Evolutionary conservation across 495 filamentous ascomycete species (phyloP), one percentile per base, ranked within the genome.

Genomic region (Lindgomyces ingoldianus): DNA sequence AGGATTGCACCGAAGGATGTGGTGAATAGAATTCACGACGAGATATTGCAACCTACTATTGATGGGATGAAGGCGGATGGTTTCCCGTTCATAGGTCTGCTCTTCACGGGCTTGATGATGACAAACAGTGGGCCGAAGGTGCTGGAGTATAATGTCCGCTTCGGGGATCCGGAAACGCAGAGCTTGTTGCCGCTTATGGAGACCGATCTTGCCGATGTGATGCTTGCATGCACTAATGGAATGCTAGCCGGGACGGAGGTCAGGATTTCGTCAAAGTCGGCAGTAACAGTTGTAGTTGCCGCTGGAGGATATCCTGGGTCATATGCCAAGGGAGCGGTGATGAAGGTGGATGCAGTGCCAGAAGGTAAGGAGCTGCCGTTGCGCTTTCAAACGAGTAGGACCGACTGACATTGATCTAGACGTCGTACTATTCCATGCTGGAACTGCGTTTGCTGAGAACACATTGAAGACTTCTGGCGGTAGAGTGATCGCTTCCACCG

Each of bases 61-160:
- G 85, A 92, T 62, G 91, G 90, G 52, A 93, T 96, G 90, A 83
- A 87, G 70, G 83, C 82, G 65, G 91, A 96, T 64, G 83, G 83
- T 6, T 84, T 81, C 73, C 88, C 90, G 33, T 96, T 98, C 72
- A 81, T 85, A 58, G 94, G 94, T 64, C 85, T 92, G 53, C 82
- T 98, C 21, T 98, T 98, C 76, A 98, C 94, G 10, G 94, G 95
- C 29, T 78, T 98, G 4, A 98, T 98, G 94, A 90, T 98, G 78
- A 96, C 93, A 46, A 83, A 86, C 69, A 77, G 83, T 64, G 94
- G 94, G 0, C 88, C 94, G 4, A 95, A 91, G 78, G 86, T 89
- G 6, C 84, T 98, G 26, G 94, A 98, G 76, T 98, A 98, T 78
- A 98, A 98, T 69, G 93, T 96, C 51, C 87, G 94, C 56, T 96